A percentile compares a stretch with the other conserved stretches of the same genome.
Evolutionary conservation across 1,284 basidiomycete genomes (phyloP).

Genomic region (Peniophora sp.): DNA sequence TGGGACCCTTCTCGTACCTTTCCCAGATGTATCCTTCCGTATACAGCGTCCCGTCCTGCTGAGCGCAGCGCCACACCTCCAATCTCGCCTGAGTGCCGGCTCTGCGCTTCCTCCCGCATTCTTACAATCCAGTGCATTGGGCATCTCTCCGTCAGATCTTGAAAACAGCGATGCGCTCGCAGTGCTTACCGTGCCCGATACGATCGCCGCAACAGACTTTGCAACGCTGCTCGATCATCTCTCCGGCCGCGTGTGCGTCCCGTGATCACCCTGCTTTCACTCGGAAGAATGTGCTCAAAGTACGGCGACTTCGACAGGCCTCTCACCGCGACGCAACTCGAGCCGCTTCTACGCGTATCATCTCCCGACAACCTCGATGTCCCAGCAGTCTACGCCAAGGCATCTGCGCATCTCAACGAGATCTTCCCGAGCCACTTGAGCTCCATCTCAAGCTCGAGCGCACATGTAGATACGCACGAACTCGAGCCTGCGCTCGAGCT

Average conservation of each 20-base stretch:
- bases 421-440: slow-evolving; percentile 26
- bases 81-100: slow-evolving; percentile 13
- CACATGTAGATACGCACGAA: slow-evolving; percentile 9
- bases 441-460: slow-evolving; percentile 12
- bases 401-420: slow-evolving; percentile 29
- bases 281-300: slow-evolving; percentile 17
- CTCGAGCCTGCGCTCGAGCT: slow-evolving; percentile 44
- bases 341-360: slow-evolving; percentile 45
- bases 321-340: slow-evolving; percentile 28
- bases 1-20: slow-evolving; percentile 44
- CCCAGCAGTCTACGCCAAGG: slow-evolving; percentile 38
- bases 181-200: slow-evolving; percentile 9
- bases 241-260: slow-evolving; percentile 51
- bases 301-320: background rate
- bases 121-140: slow-evolving; percentile 1
- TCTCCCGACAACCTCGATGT: slow-evolving; percentile 47
- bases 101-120: slow-evolving; percentile 1
- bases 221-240: slow-evolving; percentile 48
- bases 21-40: slow-evolving; percentile 37
- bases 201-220: slow-evolving; percentile 37
- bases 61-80: slow-evolving; percentile 39
- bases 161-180: background rate
- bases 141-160: too few relatives aligned
- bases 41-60: slow-evolving; percentile 44
- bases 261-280: too few relatives aligned